These are phyloP conservation scores for Xylaria venustula DNA, from an alignment of 495 filamentous ascomycete species.

Conservation along the genomic window DNA sequence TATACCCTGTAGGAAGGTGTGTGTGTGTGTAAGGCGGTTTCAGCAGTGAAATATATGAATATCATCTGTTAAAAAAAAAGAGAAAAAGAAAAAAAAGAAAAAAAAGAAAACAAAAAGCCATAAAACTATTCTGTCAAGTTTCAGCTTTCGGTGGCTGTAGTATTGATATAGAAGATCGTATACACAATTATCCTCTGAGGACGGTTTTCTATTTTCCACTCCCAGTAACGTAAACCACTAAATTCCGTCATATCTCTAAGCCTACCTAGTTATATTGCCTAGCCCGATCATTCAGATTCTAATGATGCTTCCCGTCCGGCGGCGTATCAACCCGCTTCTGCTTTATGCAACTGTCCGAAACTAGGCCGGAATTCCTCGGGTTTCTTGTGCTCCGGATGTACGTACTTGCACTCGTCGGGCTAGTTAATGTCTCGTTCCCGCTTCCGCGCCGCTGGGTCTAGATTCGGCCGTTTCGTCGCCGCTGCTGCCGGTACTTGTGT, in stretches of 20 bases:
- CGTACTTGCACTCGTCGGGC: background rate
- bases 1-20: slow-evolving; percentile 29
- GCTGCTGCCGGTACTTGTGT: background rate
- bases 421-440: background rate
- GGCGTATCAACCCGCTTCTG: slow-evolving; percentile 14
- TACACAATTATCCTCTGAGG: no score
- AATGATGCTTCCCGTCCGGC: slow-evolving; percentile 14
- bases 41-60: no score
- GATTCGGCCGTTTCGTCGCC: background rate
- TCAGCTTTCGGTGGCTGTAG: no score
- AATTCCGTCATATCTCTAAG: no score
- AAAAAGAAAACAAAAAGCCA: no score
- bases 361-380: slow-evolving; percentile 15
- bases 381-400: slow-evolving; percentile 13
- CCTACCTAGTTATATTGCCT: background rate
- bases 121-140: no score
- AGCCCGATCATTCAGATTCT: slow-evolving; percentile 5
- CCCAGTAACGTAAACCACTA: no score
- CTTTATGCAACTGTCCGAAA: slow-evolving; percentile 15
- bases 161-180: no score
- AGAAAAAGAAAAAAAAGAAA: no score
- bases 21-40: background rate
- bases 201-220: no score
- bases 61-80: no score
- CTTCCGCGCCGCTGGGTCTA: slow-evolving; percentile 1